Base-by-base conservation (phyloP, 306 rosid genomes). In the Canavalia gladiata region DNA sequence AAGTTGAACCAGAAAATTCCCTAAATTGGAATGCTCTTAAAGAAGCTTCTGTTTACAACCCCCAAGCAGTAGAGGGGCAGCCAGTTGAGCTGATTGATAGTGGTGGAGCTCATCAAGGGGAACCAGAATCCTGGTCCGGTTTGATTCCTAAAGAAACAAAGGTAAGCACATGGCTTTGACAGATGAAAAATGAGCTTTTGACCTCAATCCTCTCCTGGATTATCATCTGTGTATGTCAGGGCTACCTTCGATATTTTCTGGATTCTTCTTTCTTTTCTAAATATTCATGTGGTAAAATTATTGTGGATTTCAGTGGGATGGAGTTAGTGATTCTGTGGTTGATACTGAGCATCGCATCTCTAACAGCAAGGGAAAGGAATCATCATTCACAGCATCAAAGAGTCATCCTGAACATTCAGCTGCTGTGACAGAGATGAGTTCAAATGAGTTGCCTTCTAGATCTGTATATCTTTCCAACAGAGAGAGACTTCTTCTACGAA, bases 401-500 rank as follows among this genome's bases (percentile, higher is more conserved):
- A 64, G 60, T 50, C 81, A 49, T 63, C 66, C 80, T 6, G 72
- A 84, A 78, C 46, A 46, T 33, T 84, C 87, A 3, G 82, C 77
- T 83, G 84, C 85, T n/a, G 60, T 72, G 46, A 74, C 37, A 62
- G 78, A 50, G 72, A 78, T 50, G 74, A 80, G 65, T 57, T 78
- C 84, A 49, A 84, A 54, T 54, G 56, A 81, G 56, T 73, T 76
- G 68, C 80, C 92, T 69, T 78, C 89, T 47, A 76, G 82, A 74
- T 58, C 87, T 77, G 43, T 84, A 45, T 79, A 31, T 60, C 95
- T 95, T 83, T 88, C 98, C 81, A 95, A 95, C 74, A 90, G 69
- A 74, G 94, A 93, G 87, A 90, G 97, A 79, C 95, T 95, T 60
- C 95, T 91, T 78, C 89, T 95, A 30, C 85, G 96, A 71, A 90